Conservation (phyloP, 2,329 filamentous ascomycete species). For the Saccharata proteae region DNA sequence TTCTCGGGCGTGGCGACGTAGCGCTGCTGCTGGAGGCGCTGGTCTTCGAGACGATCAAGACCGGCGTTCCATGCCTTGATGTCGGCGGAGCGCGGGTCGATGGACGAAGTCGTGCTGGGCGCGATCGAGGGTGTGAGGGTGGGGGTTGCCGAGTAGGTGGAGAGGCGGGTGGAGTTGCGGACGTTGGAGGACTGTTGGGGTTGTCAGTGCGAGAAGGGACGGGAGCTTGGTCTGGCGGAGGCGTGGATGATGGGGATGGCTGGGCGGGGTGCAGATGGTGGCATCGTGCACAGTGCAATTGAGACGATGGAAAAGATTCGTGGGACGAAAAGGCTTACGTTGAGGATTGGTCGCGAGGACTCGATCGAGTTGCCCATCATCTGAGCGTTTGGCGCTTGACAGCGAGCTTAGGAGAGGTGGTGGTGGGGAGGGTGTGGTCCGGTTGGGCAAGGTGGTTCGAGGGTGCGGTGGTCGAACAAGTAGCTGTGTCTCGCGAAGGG, state of each 20-base stretch:
- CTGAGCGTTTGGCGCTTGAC: background rate
- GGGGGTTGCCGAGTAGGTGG: slow-evolving; percentile 38
- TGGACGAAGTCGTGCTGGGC: slow-evolving; percentile 24
- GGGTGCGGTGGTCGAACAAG: no score
- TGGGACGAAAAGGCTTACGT: slow-evolving; percentile 20
- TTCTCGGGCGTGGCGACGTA: slow-evolving; percentile 70
- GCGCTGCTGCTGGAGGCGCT: slow-evolving; percentile 69
- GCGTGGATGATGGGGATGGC: slow-evolving; percentile 2
- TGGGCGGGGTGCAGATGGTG: slow-evolving; percentile 5
- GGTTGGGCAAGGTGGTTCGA: background rate
- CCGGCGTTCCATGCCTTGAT: slow-evolving; percentile 68
- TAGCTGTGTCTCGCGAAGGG: no score
- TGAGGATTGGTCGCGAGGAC: slow-evolving; percentile 28
- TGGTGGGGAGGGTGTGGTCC: slow-evolving; percentile 10
- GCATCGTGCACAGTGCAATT: slow-evolving; percentile 15
- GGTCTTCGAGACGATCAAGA: slow-evolving; percentile 81
- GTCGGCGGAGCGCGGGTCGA: slow-evolving; percentile 43
- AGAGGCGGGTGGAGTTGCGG: slow-evolving; percentile 33
- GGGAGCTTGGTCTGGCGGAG: slow-evolving; percentile 8
- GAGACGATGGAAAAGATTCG: slow-evolving; percentile 6
- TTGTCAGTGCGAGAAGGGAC: slow-evolving; percentile 12
- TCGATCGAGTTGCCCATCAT: slow-evolving; percentile 27
- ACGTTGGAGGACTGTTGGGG: slow-evolving; percentile 14
- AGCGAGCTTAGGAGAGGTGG: background rate
- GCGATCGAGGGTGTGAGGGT: slow-evolving; percentile 40